Evolutionary conservation across 768 basidiomycete species (phyloP).

Genomic region (Imleria badia): DNA sequence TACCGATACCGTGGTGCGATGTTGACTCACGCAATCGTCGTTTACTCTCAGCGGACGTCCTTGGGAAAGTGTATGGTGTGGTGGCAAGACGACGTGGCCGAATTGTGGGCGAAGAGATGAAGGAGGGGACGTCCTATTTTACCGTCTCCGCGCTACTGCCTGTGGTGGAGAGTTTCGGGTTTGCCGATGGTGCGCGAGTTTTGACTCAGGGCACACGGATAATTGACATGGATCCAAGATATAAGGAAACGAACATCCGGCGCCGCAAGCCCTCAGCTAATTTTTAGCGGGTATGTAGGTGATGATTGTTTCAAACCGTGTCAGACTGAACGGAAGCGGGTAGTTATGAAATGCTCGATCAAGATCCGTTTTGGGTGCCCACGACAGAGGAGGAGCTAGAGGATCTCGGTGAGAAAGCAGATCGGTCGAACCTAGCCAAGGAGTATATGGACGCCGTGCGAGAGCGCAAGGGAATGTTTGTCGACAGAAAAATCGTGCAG

Average conservation of each 20-base stretch:
- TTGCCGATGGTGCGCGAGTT: conserved; percentile 76
- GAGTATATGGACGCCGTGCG: conserved; percentile 89
- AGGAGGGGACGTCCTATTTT: conserved; percentile 95
- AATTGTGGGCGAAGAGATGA: conserved; percentile 98
- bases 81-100: conserved; percentile 88
- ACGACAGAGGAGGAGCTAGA: conserved; percentile 96
- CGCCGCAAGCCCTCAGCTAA: conserved; percentile 94
- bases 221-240: conserved; percentile 48
- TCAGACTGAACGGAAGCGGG: conserved; percentile 18
- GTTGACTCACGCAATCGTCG: conserved; percentile 7
- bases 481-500: conserved; percentile 92
- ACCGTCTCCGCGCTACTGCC: conserved; percentile 88
- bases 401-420: conserved; percentile 95
- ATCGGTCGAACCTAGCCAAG: conserved; percentile 90
- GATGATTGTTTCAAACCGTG: background rate
- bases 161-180: conserved; percentile 96
- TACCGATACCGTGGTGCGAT: background rate
- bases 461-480: conserved; percentile 92
- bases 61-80: conserved; percentile 97
- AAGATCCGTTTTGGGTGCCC: conserved; percentile 97
- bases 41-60: conserved; percentile 73
- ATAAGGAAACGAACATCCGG: conserved; percentile 96
- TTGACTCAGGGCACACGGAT: background rate
- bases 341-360: conserved; percentile 90
- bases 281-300: conserved; percentile 92